Conservation (phyloP, 176 grass and related monocot species). For the Cymbopogon citratus region DNA sequence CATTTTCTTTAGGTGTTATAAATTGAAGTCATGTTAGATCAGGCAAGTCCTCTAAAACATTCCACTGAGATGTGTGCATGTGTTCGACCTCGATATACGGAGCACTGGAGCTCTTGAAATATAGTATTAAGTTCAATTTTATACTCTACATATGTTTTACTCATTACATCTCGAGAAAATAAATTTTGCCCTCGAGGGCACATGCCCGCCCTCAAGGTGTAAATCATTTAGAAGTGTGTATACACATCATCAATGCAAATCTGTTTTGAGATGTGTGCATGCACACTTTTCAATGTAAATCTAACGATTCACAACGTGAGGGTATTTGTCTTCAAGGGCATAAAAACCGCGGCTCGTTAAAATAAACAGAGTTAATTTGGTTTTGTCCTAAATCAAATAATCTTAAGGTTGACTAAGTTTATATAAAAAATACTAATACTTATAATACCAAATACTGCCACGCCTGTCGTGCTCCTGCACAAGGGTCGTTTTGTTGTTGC, state of each 20-base stretch:
- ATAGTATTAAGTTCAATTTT: background rate
- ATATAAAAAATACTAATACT: background rate
- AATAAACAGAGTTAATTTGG: background rate
- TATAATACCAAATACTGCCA: background rate
- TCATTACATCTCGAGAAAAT: background rate
- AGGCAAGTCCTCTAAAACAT: background rate
- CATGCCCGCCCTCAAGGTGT: too few species aligned
- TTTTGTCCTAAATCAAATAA: background rate
- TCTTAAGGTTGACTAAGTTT: background rate
- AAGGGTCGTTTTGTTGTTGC: too few species aligned
- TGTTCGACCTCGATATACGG: background rate
- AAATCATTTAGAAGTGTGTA: too few species aligned
- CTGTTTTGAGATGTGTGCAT: too few species aligned
- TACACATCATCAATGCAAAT: too few species aligned
- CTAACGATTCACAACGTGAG: too few species aligned
- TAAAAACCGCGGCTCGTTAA: too few species aligned
- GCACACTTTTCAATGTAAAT: too few species aligned
- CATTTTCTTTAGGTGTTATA: background rate
- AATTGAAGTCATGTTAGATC: background rate
- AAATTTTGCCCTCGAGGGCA: too few species aligned
- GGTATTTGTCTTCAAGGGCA: too few species aligned
- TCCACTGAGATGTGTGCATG: background rate
- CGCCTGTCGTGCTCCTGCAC: too few species aligned
- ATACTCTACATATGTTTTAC: background rate
- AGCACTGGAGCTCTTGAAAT: background rate